Percentiles rank a stretch among this genome's conserved stretches.
These are phyloP conservation scores for Gossypium bickii DNA, from an alignment of 345 rosid species.

Conservation along the genomic window DNA sequence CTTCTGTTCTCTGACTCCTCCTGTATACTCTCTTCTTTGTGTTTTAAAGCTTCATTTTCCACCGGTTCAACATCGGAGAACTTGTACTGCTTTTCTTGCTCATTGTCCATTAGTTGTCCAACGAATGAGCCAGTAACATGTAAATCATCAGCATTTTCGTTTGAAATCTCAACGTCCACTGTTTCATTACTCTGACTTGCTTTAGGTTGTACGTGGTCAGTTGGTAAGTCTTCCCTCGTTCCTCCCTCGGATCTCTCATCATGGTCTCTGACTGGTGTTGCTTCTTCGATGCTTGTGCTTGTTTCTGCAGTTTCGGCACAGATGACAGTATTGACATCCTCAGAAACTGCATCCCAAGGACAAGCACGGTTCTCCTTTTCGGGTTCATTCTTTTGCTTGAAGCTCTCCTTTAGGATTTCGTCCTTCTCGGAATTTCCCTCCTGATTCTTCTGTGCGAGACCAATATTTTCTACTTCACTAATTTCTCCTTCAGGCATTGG, in stretches of 20 bases:
- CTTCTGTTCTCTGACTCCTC: no score
- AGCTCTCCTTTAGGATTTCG: no score
- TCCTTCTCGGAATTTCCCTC: no score
- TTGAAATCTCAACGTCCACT: background rate
- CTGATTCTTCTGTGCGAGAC: no score
- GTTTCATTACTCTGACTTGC: background rate
- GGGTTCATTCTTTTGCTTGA: background rate
- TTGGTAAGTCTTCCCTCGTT: no score
- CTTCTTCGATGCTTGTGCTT: background rate
- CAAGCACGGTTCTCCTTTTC: background rate
- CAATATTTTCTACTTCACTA: no score
- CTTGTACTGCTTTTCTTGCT: background rate
- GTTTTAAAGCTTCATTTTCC: background rate
- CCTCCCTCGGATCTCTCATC: background rate
- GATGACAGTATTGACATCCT: background rate
- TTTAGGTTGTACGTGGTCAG: no score
- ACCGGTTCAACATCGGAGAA: background rate
- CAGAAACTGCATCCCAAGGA: background rate
- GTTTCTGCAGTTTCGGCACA: slow-evolving; percentile 1
- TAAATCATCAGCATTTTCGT: background rate
- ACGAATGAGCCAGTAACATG: background rate
- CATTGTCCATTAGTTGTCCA: background rate
- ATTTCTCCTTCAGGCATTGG: background rate
- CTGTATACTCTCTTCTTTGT: no score
- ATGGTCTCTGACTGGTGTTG: background rate